Percentiles rank a stretch among this genome's conserved stretches.
Evolutionary conservation across 2,329 filamentous ascomycete genomes (phyloP).

Genomic region (Coniosporium tulheliwenetii): DNA sequence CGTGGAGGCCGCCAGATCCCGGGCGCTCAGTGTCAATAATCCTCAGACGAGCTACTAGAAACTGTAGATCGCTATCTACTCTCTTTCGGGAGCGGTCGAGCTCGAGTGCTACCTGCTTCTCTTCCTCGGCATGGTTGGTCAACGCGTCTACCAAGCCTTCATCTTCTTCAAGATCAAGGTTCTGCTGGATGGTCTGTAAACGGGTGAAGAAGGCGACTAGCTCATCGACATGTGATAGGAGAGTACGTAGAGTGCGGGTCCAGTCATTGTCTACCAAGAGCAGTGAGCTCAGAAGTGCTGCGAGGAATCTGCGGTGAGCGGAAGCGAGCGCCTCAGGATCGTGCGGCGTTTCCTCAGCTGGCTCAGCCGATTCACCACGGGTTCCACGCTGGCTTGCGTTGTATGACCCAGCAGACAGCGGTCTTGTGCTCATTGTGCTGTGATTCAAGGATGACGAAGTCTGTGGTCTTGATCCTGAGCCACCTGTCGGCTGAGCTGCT

Average conservation of each 20-base stretch:
- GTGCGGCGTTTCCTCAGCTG: constrained; percentile 27
- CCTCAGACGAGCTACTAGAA: constrained; percentile 38
- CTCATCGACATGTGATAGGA: constrained; percentile 64
- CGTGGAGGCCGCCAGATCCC: constrained; percentile 13
- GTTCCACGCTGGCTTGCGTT: too few relatives aligned
- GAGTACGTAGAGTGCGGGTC: constrained; percentile 47
- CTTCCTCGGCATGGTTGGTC: constrained; percentile 46
- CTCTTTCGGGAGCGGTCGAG: constrained; percentile 47
- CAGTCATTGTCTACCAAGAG: constrained; percentile 50
- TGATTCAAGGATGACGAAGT: too few relatives aligned
- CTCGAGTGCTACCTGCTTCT: constrained; percentile 48
- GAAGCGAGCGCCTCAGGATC: constrained; percentile 75
- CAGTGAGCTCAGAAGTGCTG: constrained; percentile 48
- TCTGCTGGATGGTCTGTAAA: constrained; percentile 60
- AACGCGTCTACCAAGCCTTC: constrained; percentile 54
- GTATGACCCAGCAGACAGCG: too few relatives aligned
- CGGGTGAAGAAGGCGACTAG: constrained; percentile 63
- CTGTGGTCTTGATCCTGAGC: too few relatives aligned
- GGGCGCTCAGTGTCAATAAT: constrained; percentile 42
- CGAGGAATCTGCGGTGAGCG: constrained; percentile 65
- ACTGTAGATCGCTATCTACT: constrained; percentile 52
- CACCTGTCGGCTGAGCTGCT: neutral
- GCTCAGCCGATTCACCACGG: too few relatives aligned
- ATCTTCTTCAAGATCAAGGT: constrained; percentile 67
- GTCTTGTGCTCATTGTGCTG: too few relatives aligned